Base-by-base conservation (phyloP, 23 red algal genomes). In the Gracilaria domingensis region DNA sequence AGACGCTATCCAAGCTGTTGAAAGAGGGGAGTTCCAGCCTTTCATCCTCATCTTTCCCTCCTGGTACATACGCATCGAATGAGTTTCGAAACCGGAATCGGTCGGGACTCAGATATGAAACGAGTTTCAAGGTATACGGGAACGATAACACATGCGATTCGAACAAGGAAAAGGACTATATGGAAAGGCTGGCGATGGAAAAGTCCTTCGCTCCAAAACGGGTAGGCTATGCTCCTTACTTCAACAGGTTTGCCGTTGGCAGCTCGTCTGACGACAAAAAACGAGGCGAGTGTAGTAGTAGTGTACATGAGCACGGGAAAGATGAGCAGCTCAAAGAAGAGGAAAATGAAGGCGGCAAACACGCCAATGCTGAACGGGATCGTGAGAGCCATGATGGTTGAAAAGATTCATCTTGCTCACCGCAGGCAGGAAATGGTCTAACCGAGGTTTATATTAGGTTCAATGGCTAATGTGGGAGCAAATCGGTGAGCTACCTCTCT, bases 301-400 rank as follows among this genome's bases (percentile, higher is more conserved):
- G 24, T 17, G 20, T 32, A 30, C 62, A 67, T 67, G 16, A 67
- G 33, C 62, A 67, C 62, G 62, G 62, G 62, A 67, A 67, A 67
- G 5, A 67, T 21, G 62, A 67, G 62, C 33, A 67, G 62, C 24
- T 32, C 62, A 16, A 36, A 67, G 16, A 67, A 12, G 8, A 55
- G 51, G 62, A 67, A 67, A 18, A 67, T 13, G 33, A 32, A 67
- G 9, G 62, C 62, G 33, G 62, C 62, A 67, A 67, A 8, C 24
- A 32, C 62, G 14, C 62, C 62, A 12, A 25, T 35, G 2, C 62
- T 25, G 13, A 67, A 32, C 33, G 62, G 62, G 33, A 67, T 32
- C 24, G 24, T 67, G 62, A 67, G 42, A 45, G 42, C 42, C n/a
- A n/a, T n/a, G n/a, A n/a, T n/a, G n/a, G n/a, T n/a, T n/a, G n/a